These are phyloP conservation scores for Pichia sporocuriosa DNA, from an alignment of 805 yeast genomes.

Conservation along the genomic window DNA sequence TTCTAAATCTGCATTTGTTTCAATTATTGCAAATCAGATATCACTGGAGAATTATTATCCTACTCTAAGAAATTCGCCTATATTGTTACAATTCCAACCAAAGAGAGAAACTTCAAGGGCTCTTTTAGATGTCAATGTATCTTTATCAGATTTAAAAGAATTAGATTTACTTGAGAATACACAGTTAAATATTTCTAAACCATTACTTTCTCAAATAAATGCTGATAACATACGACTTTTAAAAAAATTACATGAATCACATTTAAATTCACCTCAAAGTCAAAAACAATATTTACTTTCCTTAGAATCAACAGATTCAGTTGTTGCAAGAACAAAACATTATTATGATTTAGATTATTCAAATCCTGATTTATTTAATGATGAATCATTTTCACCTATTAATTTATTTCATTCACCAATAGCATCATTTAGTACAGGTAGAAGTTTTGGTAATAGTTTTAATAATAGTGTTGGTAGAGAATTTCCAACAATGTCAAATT, in stretches of 20 bases:
- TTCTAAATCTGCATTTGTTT: conserved; percentile 28
- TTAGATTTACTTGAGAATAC: conserved; percentile 19
- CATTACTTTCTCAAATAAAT: conserved; percentile 9
- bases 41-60: conserved; percentile 67
- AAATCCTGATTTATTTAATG: conserved; percentile 17
- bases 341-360: conserved; percentile 27
- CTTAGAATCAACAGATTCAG: conserved; percentile 1
- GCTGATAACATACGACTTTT: neutral
- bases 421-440: conserved; percentile 11
- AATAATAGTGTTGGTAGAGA: conserved; percentile 4
- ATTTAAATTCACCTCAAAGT: too few relatives aligned
- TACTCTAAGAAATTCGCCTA: conserved; percentile 54
- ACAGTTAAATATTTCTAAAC: conserved; percentile 15
- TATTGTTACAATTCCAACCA: conserved; percentile 50
- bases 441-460: conserved; percentile 7
- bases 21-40: conserved; percentile 25
- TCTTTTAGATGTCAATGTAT: conserved; percentile 42
- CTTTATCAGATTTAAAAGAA: conserved; percentile 31
- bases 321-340: conserved; percentile 16
- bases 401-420: conserved; percentile 14
- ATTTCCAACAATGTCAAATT: conserved; percentile 1
- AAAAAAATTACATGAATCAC: neutral
- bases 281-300: neutral
- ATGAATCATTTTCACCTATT: conserved; percentile 10
- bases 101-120: conserved; percentile 32